phyloP scores from a whole-genome alignment of 768 basidiomycete species.

The Atractiella rhizophila region DNA sequence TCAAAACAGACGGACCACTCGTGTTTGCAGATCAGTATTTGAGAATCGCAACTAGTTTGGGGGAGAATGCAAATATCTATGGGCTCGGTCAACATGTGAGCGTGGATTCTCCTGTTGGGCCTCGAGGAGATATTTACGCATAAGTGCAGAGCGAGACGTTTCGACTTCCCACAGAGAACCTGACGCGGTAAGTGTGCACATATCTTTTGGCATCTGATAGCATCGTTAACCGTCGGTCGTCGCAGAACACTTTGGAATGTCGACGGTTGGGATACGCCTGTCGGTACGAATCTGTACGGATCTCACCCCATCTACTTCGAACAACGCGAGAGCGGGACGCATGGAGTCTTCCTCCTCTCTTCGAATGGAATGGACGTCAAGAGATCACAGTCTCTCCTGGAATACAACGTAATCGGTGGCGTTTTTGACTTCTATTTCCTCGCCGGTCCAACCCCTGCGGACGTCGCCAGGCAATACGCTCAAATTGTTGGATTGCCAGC shows the following conservation, averaged over 20 bases:
- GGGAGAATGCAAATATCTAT: conserved; percentile 40
- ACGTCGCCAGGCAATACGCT: conserved; percentile 6
- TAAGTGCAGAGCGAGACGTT: conserved; percentile 44
- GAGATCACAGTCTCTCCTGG: conserved; percentile 22
- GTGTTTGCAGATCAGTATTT: conserved; percentile 57
- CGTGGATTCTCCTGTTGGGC: conserved; percentile 12
- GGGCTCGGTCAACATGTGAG: too few relatives aligned
- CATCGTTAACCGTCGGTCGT: conserved; percentile 17
- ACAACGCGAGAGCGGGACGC: conserved; percentile 38
- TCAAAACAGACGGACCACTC: conserved; percentile 23
- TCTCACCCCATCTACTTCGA: conserved; percentile 51
- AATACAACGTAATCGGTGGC: conserved; percentile 12
- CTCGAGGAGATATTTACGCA: background rate
- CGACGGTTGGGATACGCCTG: too few relatives aligned
- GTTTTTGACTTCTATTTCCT: conserved; percentile 13
- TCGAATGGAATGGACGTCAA: conserved; percentile 59
- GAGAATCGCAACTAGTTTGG: conserved; percentile 39
- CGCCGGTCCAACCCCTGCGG: conserved; percentile 4
- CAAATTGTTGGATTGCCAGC: conserved; percentile 7
- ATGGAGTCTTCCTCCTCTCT: conserved; percentile 43
- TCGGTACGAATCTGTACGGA: conserved; percentile 26
- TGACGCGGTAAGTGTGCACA: conserved; percentile 35
- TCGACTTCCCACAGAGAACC: conserved; percentile 29
- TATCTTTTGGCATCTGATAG: too few relatives aligned
- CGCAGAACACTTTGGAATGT: too few relatives aligned